These are phyloP conservation scores for Dioscorea dumetorum DNA, from an alignment of 106 monocot species.

Conservation along the genomic window DNA sequence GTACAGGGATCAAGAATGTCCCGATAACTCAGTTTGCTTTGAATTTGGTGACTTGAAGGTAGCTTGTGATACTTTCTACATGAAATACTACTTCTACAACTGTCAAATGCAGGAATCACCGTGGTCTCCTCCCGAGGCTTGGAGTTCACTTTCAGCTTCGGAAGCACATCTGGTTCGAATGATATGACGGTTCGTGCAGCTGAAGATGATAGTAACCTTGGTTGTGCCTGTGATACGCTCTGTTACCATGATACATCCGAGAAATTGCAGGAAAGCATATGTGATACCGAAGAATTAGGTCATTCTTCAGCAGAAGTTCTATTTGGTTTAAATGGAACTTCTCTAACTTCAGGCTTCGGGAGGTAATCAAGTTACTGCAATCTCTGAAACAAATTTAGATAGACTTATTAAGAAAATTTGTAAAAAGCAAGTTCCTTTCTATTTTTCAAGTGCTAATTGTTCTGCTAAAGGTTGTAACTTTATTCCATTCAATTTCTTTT, in stretches of 20 bases:
- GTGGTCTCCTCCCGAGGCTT: conserved; percentile 71
- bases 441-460: conserved; percentile 6
- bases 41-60: conserved; percentile 68
- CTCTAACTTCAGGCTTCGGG: background rate
- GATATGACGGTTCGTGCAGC: conserved; percentile 11
- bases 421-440: conserved; percentile 5
- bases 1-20: background rate
- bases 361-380: background rate
- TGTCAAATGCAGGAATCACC: conserved; percentile 59
- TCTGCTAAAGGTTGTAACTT: conserved; percentile 24
- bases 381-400: conserved; percentile 7
- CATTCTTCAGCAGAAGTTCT: conserved; percentile 12
- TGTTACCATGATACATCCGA: background rate
- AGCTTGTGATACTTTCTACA: conserved; percentile 84
- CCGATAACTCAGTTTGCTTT: conserved; percentile 9
- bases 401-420: background rate
- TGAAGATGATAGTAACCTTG: conserved; percentile 7
- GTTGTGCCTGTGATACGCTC: conserved; percentile 1
- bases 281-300: conserved; percentile 5
- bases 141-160: conserved; percentile 25
- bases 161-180: conserved; percentile 14
- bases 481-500: conserved; percentile 1
- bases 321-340: background rate
- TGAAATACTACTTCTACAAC: conserved; percentile 77
- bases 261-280: conserved; percentile 6